Conservation (phyloP, 148 eudicot species). For the Silene uniflora region DNA sequence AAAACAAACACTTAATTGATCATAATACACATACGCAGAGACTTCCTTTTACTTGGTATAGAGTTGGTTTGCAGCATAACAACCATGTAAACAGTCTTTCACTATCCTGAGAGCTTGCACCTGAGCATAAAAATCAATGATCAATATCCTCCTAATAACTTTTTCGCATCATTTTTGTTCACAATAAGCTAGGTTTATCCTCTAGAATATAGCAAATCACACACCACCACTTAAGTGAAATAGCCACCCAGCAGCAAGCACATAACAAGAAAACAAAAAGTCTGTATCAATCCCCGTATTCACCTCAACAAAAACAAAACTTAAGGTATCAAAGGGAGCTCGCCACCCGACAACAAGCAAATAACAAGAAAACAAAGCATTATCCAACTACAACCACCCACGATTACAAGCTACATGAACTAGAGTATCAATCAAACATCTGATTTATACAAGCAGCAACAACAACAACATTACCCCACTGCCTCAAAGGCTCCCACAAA, state of each 20-base stretch:
- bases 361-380: background rate
- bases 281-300: background rate
- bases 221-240: background rate
- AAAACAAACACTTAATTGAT: background rate
- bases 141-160: background rate
- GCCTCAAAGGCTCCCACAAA: no score
- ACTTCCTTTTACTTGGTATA: slow-evolving; percentile 1
- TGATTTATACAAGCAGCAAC: background rate
- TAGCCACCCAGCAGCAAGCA: background rate
- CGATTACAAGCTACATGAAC: background rate
- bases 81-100: slow-evolving; percentile 15
- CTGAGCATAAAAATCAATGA: slow-evolving; percentile 15
- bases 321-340: background rate
- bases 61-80: background rate
- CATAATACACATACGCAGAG: background rate
- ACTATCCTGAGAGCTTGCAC: slow-evolving; percentile 2
- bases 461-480: background rate
- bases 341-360: background rate
- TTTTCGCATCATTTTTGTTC: background rate
- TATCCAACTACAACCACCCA: background rate
- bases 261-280: no score
- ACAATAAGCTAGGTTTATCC: background rate
- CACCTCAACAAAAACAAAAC: slow-evolving; percentile 2
- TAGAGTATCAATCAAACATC: background rate
- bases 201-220: background rate